Percentiles rank a stretch among this genome's conserved stretches.
phyloP scores from a whole-genome alignment of 768 basidiomycete species.

The Postia placenta region DNA sequence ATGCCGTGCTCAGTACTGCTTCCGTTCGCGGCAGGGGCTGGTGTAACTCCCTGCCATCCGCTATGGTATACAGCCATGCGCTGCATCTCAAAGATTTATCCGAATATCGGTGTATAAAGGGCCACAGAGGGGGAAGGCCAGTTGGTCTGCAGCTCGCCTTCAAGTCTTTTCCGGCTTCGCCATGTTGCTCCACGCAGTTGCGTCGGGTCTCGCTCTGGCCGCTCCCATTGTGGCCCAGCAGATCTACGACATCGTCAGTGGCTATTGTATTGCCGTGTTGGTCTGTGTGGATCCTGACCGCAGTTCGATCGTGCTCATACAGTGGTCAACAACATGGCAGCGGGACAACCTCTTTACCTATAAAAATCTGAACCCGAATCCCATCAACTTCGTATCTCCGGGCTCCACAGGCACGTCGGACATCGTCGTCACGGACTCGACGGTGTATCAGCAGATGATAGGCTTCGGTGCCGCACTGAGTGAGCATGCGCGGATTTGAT shows the following conservation, averaged over 20 bases:
- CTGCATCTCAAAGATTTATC: not conserved
- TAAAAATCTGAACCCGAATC: constrained; percentile 35
- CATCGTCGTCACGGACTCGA: constrained; percentile 53
- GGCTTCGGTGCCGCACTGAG: constrained; percentile 68
- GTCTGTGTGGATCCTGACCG: not conserved
- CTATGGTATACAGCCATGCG: not conserved
- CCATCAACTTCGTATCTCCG: constrained; percentile 53
- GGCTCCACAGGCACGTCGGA: constrained; percentile 53
- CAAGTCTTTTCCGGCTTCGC: not conserved
- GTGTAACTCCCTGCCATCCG: not conserved
- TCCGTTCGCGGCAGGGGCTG: not conserved
- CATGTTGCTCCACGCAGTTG: not conserved
- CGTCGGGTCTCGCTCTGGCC: constrained; percentile 12
- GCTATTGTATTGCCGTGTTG: not conserved
- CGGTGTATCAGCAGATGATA: constrained; percentile 51
- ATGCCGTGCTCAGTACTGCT: too few species aligned
- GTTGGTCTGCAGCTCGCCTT: not conserved
- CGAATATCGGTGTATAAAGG: too few species aligned
- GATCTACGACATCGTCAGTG: constrained; percentile 28
- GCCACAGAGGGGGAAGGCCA: too few species aligned
- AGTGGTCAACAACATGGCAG: constrained; percentile 33
- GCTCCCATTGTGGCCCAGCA: constrained; percentile 22
- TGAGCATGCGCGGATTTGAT: constrained; percentile 21
- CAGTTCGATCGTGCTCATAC: not conserved
- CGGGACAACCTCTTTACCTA: constrained; percentile 44